A percentile compares a stretch with the other conserved stretches of the same genome.
Evolutionary conservation across 345 rosid genomes (phyloP).

Genomic region (Brassica cretica): DNA sequence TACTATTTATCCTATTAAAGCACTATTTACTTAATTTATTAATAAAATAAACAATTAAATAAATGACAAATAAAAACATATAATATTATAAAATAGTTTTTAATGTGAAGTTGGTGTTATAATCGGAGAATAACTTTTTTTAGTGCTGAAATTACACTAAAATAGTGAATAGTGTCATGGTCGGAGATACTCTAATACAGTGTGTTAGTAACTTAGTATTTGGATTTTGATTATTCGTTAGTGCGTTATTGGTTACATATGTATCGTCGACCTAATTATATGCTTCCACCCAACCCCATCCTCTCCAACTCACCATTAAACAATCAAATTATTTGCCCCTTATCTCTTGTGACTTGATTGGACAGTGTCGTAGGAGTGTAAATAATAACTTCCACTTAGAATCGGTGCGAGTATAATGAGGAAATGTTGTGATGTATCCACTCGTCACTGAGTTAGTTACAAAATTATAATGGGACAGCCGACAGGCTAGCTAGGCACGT

Average conservation of each 20-base stretch:
- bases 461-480: constrained; percentile 7
- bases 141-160: too few relatives aligned
- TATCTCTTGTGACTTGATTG: constrained; percentile 11
- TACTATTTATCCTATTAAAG: too few relatives aligned
- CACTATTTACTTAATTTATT: too few relatives aligned
- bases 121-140: too few relatives aligned
- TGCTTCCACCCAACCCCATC: constrained; percentile 30
- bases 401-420: constrained; percentile 7
- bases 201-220: background rate
- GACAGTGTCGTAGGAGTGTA: constrained; percentile 25
- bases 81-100: too few relatives aligned
- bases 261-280: constrained; percentile 14
- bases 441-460: background rate
- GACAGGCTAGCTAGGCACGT: constrained; percentile 6
- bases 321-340: background rate
- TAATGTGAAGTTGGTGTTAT: too few relatives aligned
- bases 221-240: background rate
- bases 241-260: constrained; percentile 15
- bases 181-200: background rate
- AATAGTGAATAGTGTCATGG: too few relatives aligned
- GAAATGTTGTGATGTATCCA: constrained; percentile 14
- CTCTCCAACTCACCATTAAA: background rate
- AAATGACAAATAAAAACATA: too few relatives aligned
- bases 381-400: constrained; percentile 29
- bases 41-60: too few relatives aligned